Evolutionary conservation across 345 rosid species (phyloP).

Genomic region (Reutealis trisperma): DNA sequence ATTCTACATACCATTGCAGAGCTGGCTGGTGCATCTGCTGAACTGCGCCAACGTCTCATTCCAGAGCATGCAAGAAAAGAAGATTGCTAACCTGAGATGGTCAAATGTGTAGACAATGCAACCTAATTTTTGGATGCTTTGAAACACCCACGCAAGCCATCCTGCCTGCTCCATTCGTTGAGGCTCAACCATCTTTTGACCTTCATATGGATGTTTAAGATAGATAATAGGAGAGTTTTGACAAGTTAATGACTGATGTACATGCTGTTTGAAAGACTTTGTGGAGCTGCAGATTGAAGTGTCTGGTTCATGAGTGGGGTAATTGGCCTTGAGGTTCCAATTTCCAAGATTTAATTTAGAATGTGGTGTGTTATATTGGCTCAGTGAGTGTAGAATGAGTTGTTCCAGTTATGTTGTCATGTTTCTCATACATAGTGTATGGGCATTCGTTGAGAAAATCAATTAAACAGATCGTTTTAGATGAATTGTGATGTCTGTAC

Average conservation of each 20-base stretch:
- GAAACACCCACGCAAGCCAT: neutral
- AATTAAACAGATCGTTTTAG: neutral
- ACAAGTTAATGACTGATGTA: neutral
- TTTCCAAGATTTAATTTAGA: neutral
- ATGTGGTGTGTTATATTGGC: conserved; percentile 8
- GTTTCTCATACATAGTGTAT: neutral
- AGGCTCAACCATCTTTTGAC: neutral
- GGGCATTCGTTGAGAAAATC: neutral
- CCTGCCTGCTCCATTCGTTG: conserved; percentile 3
- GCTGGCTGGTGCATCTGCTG: conserved; percentile 76
- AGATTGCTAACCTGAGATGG: conserved; percentile 4
- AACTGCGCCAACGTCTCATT: conserved; percentile 73
- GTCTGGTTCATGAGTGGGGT: neutral
- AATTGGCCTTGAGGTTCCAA: neutral
- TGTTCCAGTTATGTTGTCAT: neutral
- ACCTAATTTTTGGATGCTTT: conserved; percentile 11
- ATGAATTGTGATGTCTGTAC: conserved; percentile 9
- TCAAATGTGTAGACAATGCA: neutral
- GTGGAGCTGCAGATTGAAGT: conserved; percentile 8
- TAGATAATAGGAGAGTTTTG: conserved; percentile 1
- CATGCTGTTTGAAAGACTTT: neutral
- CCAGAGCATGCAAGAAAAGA: conserved; percentile 47
- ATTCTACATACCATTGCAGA: conserved; percentile 50
- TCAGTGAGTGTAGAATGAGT: conserved; percentile 6
- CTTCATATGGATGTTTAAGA: neutral